Evolutionary conservation across 768 basidiomycete species (phyloP).

Genomic region (Kwoniella mangroviensis): DNA sequence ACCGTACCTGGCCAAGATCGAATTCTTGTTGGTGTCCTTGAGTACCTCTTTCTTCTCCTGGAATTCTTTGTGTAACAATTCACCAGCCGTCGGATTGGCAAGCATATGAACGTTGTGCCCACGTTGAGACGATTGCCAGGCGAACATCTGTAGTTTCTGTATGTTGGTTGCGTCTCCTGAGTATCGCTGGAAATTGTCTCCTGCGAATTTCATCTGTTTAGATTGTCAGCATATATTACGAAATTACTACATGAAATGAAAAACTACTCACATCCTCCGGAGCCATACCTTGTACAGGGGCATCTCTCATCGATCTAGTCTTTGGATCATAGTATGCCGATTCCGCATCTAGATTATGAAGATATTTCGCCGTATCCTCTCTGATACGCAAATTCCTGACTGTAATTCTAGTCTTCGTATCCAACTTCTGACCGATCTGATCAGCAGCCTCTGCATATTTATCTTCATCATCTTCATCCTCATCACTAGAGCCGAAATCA

Average conservation of each 20-base stretch:
- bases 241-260: background rate
- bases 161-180: conserved; percentile 93
- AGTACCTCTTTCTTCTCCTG: conserved; percentile 88
- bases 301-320: conserved; percentile 99
- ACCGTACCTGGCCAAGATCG: conserved; percentile 90
- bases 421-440: conserved; percentile 95
- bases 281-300: conserved; percentile 74
- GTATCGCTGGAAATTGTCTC: conserved; percentile 91
- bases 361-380: conserved; percentile 98
- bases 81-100: conserved; percentile 94
- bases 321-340: conserved; percentile 99
- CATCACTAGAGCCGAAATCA: conserved; percentile 80
- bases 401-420: conserved; percentile 96
- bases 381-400: conserved; percentile 97
- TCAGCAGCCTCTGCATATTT: conserved; percentile 98
- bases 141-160: conserved; percentile 90
- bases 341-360: conserved; percentile 92
- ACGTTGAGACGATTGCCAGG: conserved; percentile 90
- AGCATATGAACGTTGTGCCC: conserved; percentile 96
- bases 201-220: conserved; percentile 70
- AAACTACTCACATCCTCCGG: conserved; percentile 79
- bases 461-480: conserved; percentile 90
- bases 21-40: conserved; percentile 83
- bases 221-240: conserved; percentile 1
- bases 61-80: conserved; percentile 88